These are phyloP conservation scores for Plenodomus lindquistii DNA, from an alignment of 2,329 filamentous ascomycete genomes.

Conservation along the genomic window DNA sequence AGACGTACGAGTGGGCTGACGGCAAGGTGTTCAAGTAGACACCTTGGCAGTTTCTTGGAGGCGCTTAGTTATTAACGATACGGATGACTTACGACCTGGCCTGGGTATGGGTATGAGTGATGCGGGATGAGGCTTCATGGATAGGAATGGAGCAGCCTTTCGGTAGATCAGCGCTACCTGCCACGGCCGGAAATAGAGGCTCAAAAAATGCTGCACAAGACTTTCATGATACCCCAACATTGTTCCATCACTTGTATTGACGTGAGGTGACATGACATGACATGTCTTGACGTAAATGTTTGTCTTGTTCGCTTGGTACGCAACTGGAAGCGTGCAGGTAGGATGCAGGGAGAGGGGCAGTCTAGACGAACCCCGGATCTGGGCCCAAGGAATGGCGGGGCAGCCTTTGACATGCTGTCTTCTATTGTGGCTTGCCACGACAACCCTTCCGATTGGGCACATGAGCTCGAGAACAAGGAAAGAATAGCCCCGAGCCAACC, in stretches of 20 bases:
- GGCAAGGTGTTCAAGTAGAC: conserved; percentile 99
- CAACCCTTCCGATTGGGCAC: conserved; percentile 9
- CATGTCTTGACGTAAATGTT: too few relatives aligned
- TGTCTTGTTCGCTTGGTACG: too few relatives aligned
- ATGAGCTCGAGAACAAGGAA: conserved; percentile 4
- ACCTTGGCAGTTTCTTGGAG: conserved; percentile 16
- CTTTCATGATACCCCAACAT: conserved; percentile 24
- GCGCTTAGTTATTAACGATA: conserved; percentile 33
- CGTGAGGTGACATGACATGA: too few relatives aligned
- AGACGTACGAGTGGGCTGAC: conserved; percentile 84
- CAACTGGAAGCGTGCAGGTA: too few relatives aligned
- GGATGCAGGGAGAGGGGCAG: not conserved
- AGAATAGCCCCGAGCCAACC: conserved; percentile 12
- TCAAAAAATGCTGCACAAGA: conserved; percentile 29
- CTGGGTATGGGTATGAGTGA: conserved; percentile 31
- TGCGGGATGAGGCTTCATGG: conserved; percentile 30
- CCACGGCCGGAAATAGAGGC: conserved; percentile 29
- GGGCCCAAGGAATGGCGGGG: conserved; percentile 12
- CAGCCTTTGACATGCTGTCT: conserved; percentile 1
- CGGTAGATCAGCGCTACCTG: conserved; percentile 31
- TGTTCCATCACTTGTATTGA: not conserved
- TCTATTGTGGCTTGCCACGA: conserved; percentile 9
- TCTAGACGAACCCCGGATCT: conserved; percentile 11
- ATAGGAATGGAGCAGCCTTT: conserved; percentile 24
- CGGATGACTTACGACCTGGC: conserved; percentile 41